Conservation (phyloP, 208 protist species). For the Lotmaria passim region DNA sequence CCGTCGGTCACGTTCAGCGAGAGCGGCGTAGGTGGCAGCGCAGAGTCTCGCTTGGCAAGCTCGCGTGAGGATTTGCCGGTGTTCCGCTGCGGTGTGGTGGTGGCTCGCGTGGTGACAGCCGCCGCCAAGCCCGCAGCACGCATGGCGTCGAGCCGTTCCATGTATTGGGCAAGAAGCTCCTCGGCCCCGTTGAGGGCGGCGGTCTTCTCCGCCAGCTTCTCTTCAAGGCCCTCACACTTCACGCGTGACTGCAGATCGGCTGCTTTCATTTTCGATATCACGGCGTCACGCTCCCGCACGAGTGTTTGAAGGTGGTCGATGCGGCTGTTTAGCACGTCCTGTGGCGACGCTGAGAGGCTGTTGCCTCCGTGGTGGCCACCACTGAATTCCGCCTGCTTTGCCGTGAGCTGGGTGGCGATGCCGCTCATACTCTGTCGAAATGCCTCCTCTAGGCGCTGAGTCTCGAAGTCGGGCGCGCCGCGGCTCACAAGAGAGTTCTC, state of each 20-base stretch:
- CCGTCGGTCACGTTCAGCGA: neutral
- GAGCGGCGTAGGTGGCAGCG: neutral
- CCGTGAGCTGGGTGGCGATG: slow-evolving; percentile 46
- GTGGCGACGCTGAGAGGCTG: slow-evolving; percentile 5
- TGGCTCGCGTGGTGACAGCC: no score
- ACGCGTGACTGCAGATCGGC: slow-evolving; percentile 17
- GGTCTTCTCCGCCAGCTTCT: slow-evolving; percentile 20
- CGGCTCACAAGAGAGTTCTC: slow-evolving; percentile 21
- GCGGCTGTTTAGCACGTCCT: slow-evolving; percentile 25
- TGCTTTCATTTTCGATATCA: slow-evolving; percentile 24
- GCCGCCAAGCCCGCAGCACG: neutral
- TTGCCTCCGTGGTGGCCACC: neutral
- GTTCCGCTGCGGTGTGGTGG: neutral
- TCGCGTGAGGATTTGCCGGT: neutral
- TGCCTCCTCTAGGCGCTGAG: slow-evolving; percentile 38
- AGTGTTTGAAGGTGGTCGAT: slow-evolving; percentile 43
- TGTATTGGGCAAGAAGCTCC: slow-evolving; percentile 27
- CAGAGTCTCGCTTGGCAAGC: neutral
- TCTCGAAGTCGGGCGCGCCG: slow-evolving; percentile 33
- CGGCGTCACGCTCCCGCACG: slow-evolving; percentile 36
- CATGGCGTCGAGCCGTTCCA: slow-evolving; percentile 17
- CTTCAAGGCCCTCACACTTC: slow-evolving; percentile 15
- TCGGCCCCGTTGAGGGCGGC: slow-evolving; percentile 21
- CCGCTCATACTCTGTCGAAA: slow-evolving; percentile 45
- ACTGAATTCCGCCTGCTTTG: slow-evolving; percentile 30